A percentile compares a stretch with the other conserved stretches of the same genome.
Conservation (phyloP, 2,329 filamentous ascomycete species). For the Cryphonectria parasitica region DNA sequence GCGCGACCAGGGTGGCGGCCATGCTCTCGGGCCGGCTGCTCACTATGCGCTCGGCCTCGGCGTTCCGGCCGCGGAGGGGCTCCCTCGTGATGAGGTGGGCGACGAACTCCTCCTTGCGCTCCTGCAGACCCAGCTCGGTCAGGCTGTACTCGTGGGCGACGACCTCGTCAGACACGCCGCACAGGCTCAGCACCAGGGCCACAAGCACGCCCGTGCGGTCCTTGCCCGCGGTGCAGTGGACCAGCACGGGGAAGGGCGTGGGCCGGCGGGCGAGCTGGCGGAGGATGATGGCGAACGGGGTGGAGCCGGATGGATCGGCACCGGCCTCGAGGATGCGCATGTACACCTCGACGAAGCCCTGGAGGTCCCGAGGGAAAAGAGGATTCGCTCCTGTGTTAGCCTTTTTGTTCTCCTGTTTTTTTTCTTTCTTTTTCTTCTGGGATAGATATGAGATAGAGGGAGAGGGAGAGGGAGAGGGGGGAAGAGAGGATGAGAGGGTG, state of each 20-base stretch:
- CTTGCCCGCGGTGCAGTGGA: constrained; percentile 79
- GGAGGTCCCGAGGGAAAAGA: constrained; percentile 1
- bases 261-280: constrained; percentile 55
- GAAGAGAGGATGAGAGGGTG: too few relatives aligned
- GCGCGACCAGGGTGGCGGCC: constrained; percentile 54
- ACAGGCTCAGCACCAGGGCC: constrained; percentile 66
- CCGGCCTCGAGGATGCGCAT: constrained; percentile 60
- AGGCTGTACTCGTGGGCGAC: constrained; percentile 72
- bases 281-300: constrained; percentile 59
- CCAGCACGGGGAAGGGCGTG: constrained; percentile 54
- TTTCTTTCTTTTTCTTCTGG: neutral
- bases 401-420: neutral
- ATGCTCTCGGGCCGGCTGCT: constrained; percentile 52
- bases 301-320: constrained; percentile 49
- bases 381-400: neutral
- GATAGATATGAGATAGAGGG: neutral
- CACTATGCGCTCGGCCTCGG: constrained; percentile 50
- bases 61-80: constrained; percentile 50
- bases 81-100: constrained; percentile 54
- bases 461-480: too few relatives aligned
- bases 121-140: constrained; percentile 63
- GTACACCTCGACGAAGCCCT: constrained; percentile 69
- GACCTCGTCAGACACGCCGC: constrained; percentile 60
- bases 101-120: constrained; percentile 57
- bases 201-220: constrained; percentile 75